Evolutionary conservation across 495 filamentous ascomycete species (phyloP).

Genomic region (Neurospora sp.): DNA sequence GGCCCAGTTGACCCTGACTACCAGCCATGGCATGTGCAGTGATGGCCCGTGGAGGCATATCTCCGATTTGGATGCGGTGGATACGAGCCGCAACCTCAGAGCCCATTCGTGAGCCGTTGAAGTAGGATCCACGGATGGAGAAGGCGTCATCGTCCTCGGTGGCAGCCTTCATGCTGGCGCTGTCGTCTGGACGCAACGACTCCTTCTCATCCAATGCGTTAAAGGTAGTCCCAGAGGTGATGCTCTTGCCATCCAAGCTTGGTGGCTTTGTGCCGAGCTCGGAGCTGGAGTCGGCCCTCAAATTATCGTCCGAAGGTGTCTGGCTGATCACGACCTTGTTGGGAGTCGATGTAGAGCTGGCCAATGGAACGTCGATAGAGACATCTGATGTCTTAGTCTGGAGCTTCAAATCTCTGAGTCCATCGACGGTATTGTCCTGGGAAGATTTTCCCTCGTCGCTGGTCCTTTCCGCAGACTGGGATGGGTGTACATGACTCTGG

Average conservation of each 20-base stretch:
- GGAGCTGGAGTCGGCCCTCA: constrained; percentile 55
- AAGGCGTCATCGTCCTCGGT: constrained; percentile 81
- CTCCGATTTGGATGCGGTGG: constrained; percentile 67
- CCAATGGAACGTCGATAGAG: constrained; percentile 40
- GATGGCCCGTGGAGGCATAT: constrained; percentile 49
- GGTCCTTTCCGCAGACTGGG: constrained; percentile 5
- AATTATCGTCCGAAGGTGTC: constrained; percentile 37
- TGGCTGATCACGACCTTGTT: constrained; percentile 27
- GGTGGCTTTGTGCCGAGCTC: constrained; percentile 72
- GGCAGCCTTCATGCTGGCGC: constrained; percentile 77
- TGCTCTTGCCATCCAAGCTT: constrained; percentile 84
- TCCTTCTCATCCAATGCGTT: constrained; percentile 84
- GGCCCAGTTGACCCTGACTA: constrained; percentile 28
- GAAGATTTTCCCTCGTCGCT: background rate
- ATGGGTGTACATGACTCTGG: constrained; percentile 6
- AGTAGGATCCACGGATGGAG: constrained; percentile 60
- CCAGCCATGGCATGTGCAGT: constrained; percentile 31
- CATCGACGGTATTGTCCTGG: constrained; percentile 23
- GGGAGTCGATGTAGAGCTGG: constrained; percentile 20
- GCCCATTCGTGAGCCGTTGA: constrained; percentile 63
- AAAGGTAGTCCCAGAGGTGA: constrained; percentile 83
- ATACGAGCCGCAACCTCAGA: constrained; percentile 73
- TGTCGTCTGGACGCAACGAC: constrained; percentile 85
- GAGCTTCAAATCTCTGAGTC: constrained; percentile 28
- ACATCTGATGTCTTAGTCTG: constrained; percentile 34